Percentiles rank a stretch among this genome's conserved stretches.
Evolutionary conservation across 192 early-diverging fungal genomes (phyloP).

Genomic region (Backusella morwellensis): DNA sequence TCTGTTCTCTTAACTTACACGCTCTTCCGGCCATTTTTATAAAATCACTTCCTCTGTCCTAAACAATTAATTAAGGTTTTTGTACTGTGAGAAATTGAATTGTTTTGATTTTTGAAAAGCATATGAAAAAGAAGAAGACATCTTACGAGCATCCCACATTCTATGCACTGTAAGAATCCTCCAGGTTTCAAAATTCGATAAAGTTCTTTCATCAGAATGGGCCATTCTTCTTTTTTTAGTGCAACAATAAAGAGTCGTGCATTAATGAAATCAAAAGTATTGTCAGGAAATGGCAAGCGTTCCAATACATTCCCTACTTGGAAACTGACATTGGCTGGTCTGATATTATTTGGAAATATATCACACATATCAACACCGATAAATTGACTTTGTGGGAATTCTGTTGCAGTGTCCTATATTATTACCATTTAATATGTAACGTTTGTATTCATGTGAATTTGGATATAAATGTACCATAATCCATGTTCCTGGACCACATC

Average conservation of each 20-base stretch:
- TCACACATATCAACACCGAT: constrained; percentile 34
- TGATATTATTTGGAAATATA: constrained; percentile 26
- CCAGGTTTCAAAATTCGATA: constrained; percentile 34
- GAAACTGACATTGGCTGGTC: constrained; percentile 31
- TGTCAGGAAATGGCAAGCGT: constrained; percentile 25
- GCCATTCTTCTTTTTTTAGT: constrained; percentile 26
- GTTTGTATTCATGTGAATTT: background rate
- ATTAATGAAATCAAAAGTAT: constrained; percentile 30
- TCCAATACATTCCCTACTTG: constrained; percentile 27
- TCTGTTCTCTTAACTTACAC: background rate
- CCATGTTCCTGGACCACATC: constrained; percentile 38
- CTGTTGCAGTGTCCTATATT: constrained; percentile 26
- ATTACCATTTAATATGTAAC: constrained; percentile 2
- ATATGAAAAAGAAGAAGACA: background rate
- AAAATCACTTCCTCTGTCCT: constrained; percentile 15
- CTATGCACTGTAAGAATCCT: constrained; percentile 22
- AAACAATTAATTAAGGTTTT: background rate
- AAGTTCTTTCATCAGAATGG: constrained; percentile 10
- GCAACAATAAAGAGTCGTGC: constrained; percentile 23
- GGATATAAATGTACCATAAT: constrained; percentile 23
- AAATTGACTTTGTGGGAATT: constrained; percentile 19
- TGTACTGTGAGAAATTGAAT: background rate
- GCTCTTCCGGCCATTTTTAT: background rate
- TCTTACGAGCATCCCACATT: constrained; percentile 16
- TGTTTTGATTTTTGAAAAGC: background rate